phyloP scores from a whole-genome alignment of 768 basidiomycete species.

The Tylopilus felleus region DNA sequence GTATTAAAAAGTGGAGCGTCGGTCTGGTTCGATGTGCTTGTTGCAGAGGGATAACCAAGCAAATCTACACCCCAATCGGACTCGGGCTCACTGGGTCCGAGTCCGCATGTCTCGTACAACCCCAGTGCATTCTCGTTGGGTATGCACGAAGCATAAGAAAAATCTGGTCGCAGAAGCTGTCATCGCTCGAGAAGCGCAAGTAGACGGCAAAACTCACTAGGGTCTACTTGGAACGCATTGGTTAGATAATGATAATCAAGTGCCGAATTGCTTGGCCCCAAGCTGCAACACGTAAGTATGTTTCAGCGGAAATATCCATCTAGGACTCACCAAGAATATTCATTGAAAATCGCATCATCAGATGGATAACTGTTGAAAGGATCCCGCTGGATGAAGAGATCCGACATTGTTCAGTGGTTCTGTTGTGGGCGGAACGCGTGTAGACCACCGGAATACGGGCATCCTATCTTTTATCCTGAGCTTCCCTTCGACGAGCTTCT shows the following conservation, averaged over 20 bases:
- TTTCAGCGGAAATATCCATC: not conserved
- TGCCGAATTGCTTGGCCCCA: not conserved
- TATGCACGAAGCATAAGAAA: not conserved
- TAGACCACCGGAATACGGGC: not conserved
- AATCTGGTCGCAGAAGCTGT: slow-evolving; percentile 3
- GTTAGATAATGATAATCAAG: not conserved
- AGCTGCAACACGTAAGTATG: not conserved
- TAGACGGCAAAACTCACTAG: not conserved
- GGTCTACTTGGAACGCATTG: not conserved
- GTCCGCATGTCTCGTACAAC: not conserved
- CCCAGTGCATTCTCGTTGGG: slow-evolving; percentile 1
- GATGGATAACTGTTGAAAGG: not conserved
- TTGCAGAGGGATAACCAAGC: not conserved
- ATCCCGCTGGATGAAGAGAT: not conserved
- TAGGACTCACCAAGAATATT: not conserved
- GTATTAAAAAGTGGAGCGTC: not conserved
- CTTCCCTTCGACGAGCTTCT: not conserved
- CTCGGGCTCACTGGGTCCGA: too few relatives aligned
- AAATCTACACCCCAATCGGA: not conserved
- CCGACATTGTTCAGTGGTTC: not conserved
- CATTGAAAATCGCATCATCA: too few relatives aligned
- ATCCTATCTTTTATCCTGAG: slow-evolving; percentile 13
- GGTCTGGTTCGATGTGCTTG: not conserved
- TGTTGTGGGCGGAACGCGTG: not conserved
- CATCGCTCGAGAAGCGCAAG: not conserved